Conservation (phyloP, 2,329 filamentous ascomycete genomes). For the Nemania serpens region DNA sequence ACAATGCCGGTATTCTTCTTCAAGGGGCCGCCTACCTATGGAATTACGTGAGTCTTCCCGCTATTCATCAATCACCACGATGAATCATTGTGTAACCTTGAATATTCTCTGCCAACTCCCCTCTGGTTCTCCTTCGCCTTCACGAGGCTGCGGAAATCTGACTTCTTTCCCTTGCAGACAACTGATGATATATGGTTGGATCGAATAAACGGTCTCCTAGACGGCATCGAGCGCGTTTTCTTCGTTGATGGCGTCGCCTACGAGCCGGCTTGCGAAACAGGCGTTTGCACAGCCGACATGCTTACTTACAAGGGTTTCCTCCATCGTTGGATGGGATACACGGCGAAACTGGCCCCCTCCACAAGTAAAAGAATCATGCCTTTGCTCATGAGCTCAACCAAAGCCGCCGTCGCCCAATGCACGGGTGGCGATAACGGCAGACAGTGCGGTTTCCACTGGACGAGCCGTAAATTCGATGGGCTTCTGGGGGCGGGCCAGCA, state of each 20-base stretch:
- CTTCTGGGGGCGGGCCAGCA: conserved; percentile 54
- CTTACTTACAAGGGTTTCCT: conserved; percentile 63
- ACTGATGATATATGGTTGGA: conserved; percentile 49
- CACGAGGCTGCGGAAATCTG: background rate
- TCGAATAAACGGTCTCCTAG: conserved; percentile 54
- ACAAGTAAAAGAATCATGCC: conserved; percentile 43
- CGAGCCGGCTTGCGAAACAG: conserved; percentile 58
- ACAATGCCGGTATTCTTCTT: conserved; percentile 55
- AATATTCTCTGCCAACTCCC: background rate
- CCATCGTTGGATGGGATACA: conserved; percentile 53
- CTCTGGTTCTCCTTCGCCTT: background rate
- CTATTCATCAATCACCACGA: too few relatives aligned
- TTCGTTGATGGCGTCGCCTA: conserved; percentile 53
- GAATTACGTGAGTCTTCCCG: conserved; percentile 45
- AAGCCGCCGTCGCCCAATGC: conserved; percentile 46
- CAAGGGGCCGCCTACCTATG: conserved; percentile 48
- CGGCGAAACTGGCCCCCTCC: conserved; percentile 46
- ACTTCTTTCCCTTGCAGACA: conserved; percentile 28
- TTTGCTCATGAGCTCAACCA: conserved; percentile 44
- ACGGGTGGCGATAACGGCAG: conserved; percentile 43
- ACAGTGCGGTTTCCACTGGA: conserved; percentile 57
- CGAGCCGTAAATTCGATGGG: conserved; percentile 49
- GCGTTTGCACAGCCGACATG: conserved; percentile 59
- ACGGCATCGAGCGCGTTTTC: conserved; percentile 54
- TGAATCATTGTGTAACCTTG: background rate